These are phyloP conservation scores for Aspergillus transmontanensis DNA, from an alignment of 2,329 filamentous ascomycete genomes.

Conservation along the genomic window DNA sequence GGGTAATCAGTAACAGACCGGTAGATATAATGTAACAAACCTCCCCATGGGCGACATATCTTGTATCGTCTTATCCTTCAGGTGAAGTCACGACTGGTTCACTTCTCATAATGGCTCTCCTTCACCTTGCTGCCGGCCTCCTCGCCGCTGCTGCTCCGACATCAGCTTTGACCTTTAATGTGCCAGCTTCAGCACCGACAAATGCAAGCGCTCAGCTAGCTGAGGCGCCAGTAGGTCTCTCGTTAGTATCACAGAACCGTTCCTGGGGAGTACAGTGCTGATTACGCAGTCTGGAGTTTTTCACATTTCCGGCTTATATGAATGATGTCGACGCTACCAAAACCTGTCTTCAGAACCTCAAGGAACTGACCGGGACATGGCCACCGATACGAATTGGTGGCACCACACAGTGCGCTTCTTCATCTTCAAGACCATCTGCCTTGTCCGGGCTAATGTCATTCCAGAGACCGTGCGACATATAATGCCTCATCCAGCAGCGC, in stretches of 20 bases:
- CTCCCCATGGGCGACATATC: background rate
- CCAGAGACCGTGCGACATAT: slow-evolving; percentile 56
- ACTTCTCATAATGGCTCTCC: background rate
- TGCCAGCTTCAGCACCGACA: slow-evolving; percentile 38
- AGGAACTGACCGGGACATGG: slow-evolving; percentile 53
- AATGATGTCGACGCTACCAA: slow-evolving; percentile 54
- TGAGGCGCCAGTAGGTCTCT: slow-evolving; percentile 50
- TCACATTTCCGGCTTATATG: slow-evolving; percentile 59
- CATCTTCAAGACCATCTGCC: too few relatives aligned
- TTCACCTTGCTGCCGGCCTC: background rate
- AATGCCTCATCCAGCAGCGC: slow-evolving; percentile 49
- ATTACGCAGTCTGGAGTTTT: slow-evolving; percentile 55
- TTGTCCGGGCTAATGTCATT: background rate
- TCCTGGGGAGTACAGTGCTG: background rate
- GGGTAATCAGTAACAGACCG: background rate
- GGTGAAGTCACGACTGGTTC: background rate
- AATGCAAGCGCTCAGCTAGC: slow-evolving; percentile 37
- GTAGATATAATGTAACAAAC: background rate
- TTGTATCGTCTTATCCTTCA: background rate
- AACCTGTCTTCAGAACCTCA: slow-evolving; percentile 56
- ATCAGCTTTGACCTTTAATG: slow-evolving; percentile 34
- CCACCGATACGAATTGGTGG: slow-evolving; percentile 61
- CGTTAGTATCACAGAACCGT: slow-evolving; percentile 35
- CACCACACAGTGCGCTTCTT: slow-evolving; percentile 54
- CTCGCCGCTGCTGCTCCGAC: background rate